phyloP scores from a whole-genome alignment of 352 stramenopile species.

The Globisporangium iwayamae region DNA sequence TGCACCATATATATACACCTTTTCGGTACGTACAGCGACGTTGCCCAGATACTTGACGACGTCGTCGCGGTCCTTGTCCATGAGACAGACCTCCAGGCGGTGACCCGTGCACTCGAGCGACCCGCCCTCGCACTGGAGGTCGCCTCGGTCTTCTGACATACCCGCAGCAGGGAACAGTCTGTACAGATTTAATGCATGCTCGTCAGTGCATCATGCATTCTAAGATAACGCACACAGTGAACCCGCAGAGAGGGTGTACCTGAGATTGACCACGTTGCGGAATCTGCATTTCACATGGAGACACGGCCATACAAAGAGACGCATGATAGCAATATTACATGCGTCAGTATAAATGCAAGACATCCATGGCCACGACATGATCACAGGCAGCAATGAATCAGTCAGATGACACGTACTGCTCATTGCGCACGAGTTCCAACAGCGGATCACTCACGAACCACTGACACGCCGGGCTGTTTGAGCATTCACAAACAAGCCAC shows the following conservation, averaged over 20 bases:
- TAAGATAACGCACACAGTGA: not conserved
- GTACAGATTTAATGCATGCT: not conserved
- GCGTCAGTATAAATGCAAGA: not conserved
- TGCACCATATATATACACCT: not conserved
- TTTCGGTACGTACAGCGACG: conserved; percentile 46
- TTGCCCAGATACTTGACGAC: conserved; percentile 73
- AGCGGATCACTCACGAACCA: conserved; percentile 76
- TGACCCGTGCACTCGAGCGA: conserved; percentile 72
- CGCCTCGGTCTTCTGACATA: conserved; percentile 61
- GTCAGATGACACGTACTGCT: conserved; percentile 33
- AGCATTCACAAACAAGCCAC: not conserved
- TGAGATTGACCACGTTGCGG: conserved; percentile 65
- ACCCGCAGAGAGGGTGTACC: conserved; percentile 27
- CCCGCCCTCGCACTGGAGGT: conserved; percentile 59
- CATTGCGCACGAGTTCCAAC: conserved; percentile 60
- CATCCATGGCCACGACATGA: not conserved
- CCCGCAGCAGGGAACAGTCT: conserved; percentile 71
- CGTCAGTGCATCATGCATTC: not conserved
- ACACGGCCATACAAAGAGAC: not conserved
- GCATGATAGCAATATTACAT: not conserved
- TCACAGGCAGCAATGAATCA: not conserved
- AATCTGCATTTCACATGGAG: conserved; percentile 35
- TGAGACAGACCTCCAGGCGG: conserved; percentile 62
- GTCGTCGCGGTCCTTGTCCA: conserved; percentile 70
- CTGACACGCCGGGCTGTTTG: conserved; percentile 64